Evolutionary conservation across 1,139 yeast species (phyloP).

Genomic region (Scheffersomyces illinoinensis): DNA sequence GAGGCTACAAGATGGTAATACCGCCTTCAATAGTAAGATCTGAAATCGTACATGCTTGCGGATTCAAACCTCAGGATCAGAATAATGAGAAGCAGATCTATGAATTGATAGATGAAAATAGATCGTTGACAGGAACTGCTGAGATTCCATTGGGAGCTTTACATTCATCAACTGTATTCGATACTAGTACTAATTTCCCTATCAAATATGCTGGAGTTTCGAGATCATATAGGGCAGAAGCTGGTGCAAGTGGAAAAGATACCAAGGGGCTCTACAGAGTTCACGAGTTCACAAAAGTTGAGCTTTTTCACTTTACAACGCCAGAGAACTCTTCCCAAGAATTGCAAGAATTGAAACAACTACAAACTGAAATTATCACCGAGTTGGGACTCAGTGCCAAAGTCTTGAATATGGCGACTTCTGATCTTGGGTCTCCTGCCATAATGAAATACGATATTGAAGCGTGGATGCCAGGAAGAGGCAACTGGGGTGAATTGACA

Average conservation of each 20-base stretch:
- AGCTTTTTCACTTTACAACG: conserved; percentile 77
- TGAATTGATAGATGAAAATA: conserved; percentile 47
- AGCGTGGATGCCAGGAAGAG: conserved; percentile 98
- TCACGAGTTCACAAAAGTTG: conserved; percentile 97
- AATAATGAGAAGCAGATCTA: conserved; percentile 87
- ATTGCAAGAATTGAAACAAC: conserved; percentile 58
- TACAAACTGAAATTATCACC: conserved; percentile 65
- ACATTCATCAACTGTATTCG: conserved; percentile 35
- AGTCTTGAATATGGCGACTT: conserved; percentile 84
- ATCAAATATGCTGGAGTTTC: conserved; percentile 75
- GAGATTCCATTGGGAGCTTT: conserved; percentile 92
- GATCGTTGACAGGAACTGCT: conserved; percentile 90
- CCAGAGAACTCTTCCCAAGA: conserved; percentile 46
- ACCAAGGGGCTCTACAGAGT: conserved; percentile 92
- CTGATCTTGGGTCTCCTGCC: conserved; percentile 94
- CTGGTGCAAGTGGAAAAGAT: conserved; percentile 94
- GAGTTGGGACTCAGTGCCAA: conserved; percentile 80
- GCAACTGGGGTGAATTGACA: conserved; percentile 89
- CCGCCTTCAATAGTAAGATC: conserved; percentile 88
- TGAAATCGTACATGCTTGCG: conserved; percentile 85
- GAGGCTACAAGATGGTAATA: conserved; percentile 68
- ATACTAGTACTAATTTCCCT: conserved; percentile 40
- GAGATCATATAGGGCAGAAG: conserved; percentile 92
- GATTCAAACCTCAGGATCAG: conserved; percentile 91
- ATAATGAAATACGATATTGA: conserved; percentile 90